phyloP scores from a whole-genome alignment of 106 monocot genomes.

The Cymbidium sinense region DNA sequence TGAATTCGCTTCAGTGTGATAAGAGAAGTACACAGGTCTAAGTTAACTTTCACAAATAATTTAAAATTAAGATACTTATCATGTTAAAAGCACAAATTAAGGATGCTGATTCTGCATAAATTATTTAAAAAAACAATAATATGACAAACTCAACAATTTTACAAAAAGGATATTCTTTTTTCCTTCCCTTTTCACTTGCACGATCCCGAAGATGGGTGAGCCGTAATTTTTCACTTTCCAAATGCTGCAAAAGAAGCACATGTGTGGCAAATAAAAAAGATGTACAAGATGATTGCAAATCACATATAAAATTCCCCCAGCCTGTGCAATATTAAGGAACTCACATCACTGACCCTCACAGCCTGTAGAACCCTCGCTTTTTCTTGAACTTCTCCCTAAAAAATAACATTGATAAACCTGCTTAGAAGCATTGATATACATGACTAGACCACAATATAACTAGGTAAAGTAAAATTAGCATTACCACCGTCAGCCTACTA shows the following conservation, averaged over 20 bases:
- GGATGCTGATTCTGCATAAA: background rate
- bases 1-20: background rate
- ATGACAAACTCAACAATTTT: background rate
- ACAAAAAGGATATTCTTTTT: slow-evolving; percentile 49
- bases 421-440: background rate
- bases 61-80: background rate
- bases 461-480: background rate
- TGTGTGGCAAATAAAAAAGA: background rate
- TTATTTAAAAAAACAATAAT: background rate
- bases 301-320: background rate
- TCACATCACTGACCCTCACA: slow-evolving; percentile 78
- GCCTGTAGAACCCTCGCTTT: slow-evolving; percentile 60
- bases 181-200: slow-evolving; percentile 42
- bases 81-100: background rate
- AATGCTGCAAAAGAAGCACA: slow-evolving; percentile 19
- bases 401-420: background rate
- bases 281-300: background rate
- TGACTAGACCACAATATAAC: background rate
- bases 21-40: background rate
- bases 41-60: background rate
- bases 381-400: slow-evolving; percentile 55
- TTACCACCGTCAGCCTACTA: slow-evolving; percentile 76
- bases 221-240: slow-evolving; percentile 43
- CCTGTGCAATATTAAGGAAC: slow-evolving; percentile 9
- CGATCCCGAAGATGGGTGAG: slow-evolving; percentile 45